Base-by-base conservation (phyloP, 2,329 filamentous ascomycete species). In the Ilyonectria mors-panacis region DNA sequence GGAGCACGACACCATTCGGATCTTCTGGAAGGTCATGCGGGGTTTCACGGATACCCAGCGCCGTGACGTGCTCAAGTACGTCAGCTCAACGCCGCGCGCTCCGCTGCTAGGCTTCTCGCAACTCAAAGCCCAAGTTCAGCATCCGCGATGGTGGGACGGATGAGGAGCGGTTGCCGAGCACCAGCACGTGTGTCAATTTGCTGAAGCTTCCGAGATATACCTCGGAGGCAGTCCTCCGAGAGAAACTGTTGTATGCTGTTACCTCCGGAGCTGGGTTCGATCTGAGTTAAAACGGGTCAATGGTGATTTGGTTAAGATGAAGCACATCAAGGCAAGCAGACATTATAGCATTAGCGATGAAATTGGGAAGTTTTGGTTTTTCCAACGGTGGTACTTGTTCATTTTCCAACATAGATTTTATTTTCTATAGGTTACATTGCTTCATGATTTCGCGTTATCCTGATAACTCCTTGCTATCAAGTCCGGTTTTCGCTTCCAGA, bases 141-240 rank as follows among this genome's bases (percentile, higher is more conserved):
- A 98, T 99, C 69, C 85, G 96, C 5, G 96, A 99, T 80, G 91
- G 90, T 1, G 81, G 79, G 7, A 75, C 74, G 7, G 80, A 82
- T 39, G 77, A 82, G 64, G 94, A 97, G 82, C 86, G 96, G 65
- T 83, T 98, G 70, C 96, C 96, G 2, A 98, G 94, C 78, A 94
- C 96, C 19, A 98, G 95, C 78, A 99, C 96, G 0, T 99, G 96
- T 75, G 94, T 98, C 30, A 99, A 99, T 78, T 79, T 99, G 73
- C 83, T 99, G 54, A 99, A 99, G 84, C 82, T 99, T 72, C 96
- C 96, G 7, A 89, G 91, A 71, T 99, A 98, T 80, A 87, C 81
- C 54, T 89, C 85, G 37, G 89, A 91, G 69, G 81, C 84, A 66
- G 87, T 85, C 30, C 79, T 99, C 75, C 91, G 88, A 77, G 88